Evolutionary conservation across 371 early-diverging fungal species (phyloP), one percentile per base, ranked within the genome.

Genomic region (Mucor saturninus): DNA sequence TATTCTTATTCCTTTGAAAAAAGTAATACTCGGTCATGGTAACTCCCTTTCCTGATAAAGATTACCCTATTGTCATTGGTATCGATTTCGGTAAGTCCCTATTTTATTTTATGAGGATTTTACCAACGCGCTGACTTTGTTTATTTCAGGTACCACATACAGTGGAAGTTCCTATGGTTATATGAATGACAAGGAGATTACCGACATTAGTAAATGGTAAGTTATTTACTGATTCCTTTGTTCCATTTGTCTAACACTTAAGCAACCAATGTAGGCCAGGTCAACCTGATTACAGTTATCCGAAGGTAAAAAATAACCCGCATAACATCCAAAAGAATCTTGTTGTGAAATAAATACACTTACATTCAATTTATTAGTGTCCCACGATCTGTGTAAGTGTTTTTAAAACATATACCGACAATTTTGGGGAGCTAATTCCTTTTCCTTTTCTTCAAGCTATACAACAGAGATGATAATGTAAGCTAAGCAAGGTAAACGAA

Each of bases 31-130:
- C 8, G 28, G 21, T 30, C 53, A 69, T 70, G 71, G 51, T 45
- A 39, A 46, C 54, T 8, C 53, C 66, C 15, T 64, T 71, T 37
- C 61, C 62, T 35, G 56, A 62, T 29, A 68, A 58, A 57, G 83
- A 83, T 15, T 86, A 80, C 51, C 83, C 83, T 52, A 78, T 86
- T 29, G 77, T 86, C 21, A 80, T 86, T 65, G 86, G 84, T 45
- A 86, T 86, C 52, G 86, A 83, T 49, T 83, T 86, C 60, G 84
- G 83, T 83, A 76, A 48, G 31, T 21, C 21, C 46, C 10, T 38
- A 30, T 31, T 29, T 39, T 31, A 7, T 50, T 31, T 14, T 50
- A 53, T 14, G 9, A 15, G 43, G 40, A 14, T 2, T 29, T 5
- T 43, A 30, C 45, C 5, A 31, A 14, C 10, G 14, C 32, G 21